A percentile compares a stretch with the other conserved stretches of the same genome.
phyloP scores from a whole-genome alignment of 768 basidiomycete genomes.

The Tricholoma hemisulphureum region DNA sequence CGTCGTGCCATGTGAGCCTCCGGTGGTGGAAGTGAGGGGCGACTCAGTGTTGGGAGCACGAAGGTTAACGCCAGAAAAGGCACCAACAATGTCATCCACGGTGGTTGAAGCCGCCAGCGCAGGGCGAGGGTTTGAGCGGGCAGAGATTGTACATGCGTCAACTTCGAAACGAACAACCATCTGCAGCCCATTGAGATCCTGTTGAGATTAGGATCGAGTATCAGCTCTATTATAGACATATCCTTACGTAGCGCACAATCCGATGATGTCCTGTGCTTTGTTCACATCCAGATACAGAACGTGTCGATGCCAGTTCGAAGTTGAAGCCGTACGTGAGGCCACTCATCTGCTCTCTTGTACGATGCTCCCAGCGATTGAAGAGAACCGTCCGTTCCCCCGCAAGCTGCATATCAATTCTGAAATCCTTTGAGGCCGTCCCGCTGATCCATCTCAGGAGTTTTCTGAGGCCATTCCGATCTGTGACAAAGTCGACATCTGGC shows the following conservation, averaged over 20 bases:
- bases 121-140: conserved; percentile 10
- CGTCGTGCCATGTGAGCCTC: conserved; percentile 8
- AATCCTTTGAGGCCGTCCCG: conserved; percentile 40
- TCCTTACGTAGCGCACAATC: conserved; percentile 59
- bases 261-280: conserved; percentile 58
- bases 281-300: conserved; percentile 46
- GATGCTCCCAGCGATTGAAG: conserved; percentile 57
- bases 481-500: conserved; percentile 47
- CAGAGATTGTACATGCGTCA: conserved; percentile 42
- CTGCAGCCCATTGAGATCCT: conserved; percentile 60
- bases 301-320: conserved; percentile 59
- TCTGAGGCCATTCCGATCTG: conserved; percentile 65
- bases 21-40: conserved; percentile 13
- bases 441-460: conserved; percentile 62
- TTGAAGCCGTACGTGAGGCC: conserved; percentile 54
- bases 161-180: conserved; percentile 60
- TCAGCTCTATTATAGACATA: not conserved
- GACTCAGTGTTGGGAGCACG: conserved; percentile 17
- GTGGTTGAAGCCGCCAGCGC: conserved; percentile 7
- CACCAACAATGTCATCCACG: conserved; percentile 37
- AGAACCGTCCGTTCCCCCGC: conserved; percentile 58
- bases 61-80: conserved; percentile 33
- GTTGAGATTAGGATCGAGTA: not conserved
- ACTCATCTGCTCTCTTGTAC: conserved; percentile 31
- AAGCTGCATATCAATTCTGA: conserved; percentile 70